phyloP scores from a whole-genome alignment of 371 early-diverging fungal species.

The Nematocida sp. region DNA sequence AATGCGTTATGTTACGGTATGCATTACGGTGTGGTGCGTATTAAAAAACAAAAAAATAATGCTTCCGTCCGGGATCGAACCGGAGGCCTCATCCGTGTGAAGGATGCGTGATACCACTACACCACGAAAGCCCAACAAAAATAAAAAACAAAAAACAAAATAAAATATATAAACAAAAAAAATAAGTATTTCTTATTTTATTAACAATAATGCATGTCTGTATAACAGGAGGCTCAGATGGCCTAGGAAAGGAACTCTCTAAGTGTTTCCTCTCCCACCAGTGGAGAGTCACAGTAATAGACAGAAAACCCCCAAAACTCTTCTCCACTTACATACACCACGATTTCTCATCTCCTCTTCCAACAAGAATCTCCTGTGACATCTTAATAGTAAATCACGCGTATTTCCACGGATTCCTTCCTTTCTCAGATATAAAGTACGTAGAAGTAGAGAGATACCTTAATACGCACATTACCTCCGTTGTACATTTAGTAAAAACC shows the following conservation, averaged over 20 bases:
- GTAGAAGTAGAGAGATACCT: conserved; percentile 36
- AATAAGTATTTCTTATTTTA: neutral
- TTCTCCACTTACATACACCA: conserved; percentile 29
- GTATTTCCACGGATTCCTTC: conserved; percentile 46
- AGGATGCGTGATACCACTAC: conserved; percentile 68
- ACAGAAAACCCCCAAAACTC: neutral
- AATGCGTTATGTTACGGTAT: too few relatives aligned
- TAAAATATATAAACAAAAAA: neutral
- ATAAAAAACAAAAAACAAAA: neutral
- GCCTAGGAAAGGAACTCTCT: conserved; percentile 37
- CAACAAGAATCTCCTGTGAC: conserved; percentile 41
- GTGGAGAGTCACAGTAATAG: conserved; percentile 19
- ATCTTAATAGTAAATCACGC: conserved; percentile 61
- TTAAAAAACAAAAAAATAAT: conserved; percentile 60
- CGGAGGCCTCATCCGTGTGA: conserved; percentile 68
- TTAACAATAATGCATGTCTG: conserved; percentile 25
- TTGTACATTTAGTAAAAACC: conserved; percentile 36
- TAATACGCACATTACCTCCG: conserved; percentile 44
- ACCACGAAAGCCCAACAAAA: conserved; percentile 63
- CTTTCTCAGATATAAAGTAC: conserved; percentile 15
- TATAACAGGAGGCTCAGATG: conserved; percentile 43
- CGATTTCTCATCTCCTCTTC: conserved; percentile 32
- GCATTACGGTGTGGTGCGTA: too few relatives aligned
- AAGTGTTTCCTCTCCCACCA: neutral
- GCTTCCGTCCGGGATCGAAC: conserved; percentile 67